A percentile compares a stretch with the other conserved stretches of the same genome.
Conservation (phyloP, 768 basidiomycete genomes). For the Calvatia gigantea region DNA sequence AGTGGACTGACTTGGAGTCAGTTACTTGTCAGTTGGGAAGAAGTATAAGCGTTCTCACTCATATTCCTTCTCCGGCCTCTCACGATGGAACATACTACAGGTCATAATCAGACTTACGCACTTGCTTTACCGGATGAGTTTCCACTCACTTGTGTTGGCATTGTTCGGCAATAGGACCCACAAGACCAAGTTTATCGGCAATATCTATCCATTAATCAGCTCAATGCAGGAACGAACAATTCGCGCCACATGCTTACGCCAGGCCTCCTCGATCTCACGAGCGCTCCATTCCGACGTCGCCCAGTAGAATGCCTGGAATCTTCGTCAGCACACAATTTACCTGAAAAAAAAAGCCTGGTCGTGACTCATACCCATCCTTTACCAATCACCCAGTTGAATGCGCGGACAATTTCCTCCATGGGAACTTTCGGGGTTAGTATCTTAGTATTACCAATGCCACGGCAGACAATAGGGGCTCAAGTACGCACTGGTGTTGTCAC, state of each 20-base stretch:
- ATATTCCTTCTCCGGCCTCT: conserved; percentile 82
- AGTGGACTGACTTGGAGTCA: conserved; percentile 44
- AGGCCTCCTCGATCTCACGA: conserved; percentile 62
- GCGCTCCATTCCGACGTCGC: conserved; percentile 80
- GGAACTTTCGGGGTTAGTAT: conserved; percentile 33
- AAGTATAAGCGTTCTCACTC: conserved; percentile 30
- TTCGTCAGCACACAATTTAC: background rate
- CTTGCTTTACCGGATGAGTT: background rate
- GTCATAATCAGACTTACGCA: too few relatives aligned
- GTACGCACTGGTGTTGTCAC: conserved; percentile 45
- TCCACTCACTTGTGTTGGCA: conserved; percentile 59
- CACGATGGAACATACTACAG: conserved; percentile 70
- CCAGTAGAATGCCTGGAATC: conserved; percentile 59
- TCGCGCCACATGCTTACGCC: conserved; percentile 38
- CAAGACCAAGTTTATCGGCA: conserved; percentile 61
- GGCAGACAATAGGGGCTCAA: background rate
- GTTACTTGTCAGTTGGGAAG: background rate
- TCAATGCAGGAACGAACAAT: background rate
- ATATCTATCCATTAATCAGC: conserved; percentile 41
- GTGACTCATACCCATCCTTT: conserved; percentile 53
- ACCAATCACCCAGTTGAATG: conserved; percentile 77
- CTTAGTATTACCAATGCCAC: background rate
- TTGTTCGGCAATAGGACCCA: conserved; percentile 74
- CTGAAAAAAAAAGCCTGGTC: too few relatives aligned
- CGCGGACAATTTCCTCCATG: conserved; percentile 78